phyloP scores from a whole-genome alignment of 306 rosid species.

The Ormosia emarginata region DNA sequence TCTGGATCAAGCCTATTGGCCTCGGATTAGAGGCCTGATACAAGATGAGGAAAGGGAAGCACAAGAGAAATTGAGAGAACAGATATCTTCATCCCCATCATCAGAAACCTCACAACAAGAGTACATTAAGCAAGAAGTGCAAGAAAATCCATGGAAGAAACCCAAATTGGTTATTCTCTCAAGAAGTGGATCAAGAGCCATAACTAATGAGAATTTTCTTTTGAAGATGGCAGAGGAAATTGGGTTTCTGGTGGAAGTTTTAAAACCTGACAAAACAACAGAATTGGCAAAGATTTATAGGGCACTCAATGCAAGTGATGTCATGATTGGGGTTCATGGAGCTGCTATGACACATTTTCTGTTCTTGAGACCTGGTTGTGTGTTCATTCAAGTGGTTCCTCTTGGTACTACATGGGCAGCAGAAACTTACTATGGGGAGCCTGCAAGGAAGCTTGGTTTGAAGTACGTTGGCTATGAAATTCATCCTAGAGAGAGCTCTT shows the following conservation, averaged over 20 bases:
- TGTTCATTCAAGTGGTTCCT: slow-evolving; percentile 86
- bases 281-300: slow-evolving; percentile 83
- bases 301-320: slow-evolving; percentile 69
- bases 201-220: slow-evolving; percentile 66
- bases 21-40: slow-evolving; percentile 59
- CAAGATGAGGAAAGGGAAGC: slow-evolving; percentile 50
- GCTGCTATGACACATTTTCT: slow-evolving; percentile 96
- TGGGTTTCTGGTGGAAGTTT: slow-evolving; percentile 60
- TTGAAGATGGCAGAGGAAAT: slow-evolving; percentile 65
- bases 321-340: slow-evolving; percentile 92
- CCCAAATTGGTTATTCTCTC: slow-evolving; percentile 68
- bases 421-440: slow-evolving; percentile 76
- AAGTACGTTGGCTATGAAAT: slow-evolving; percentile 79
- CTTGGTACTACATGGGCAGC: slow-evolving; percentile 93
- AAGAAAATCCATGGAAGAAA: slow-evolving; percentile 25
- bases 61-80: slow-evolving; percentile 16
- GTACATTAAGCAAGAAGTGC: not conserved
- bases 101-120: slow-evolving; percentile 22
- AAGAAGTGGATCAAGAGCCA: slow-evolving; percentile 68
- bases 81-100: slow-evolving; percentile 24
- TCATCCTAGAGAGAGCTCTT: slow-evolving; percentile 65
- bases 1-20: slow-evolving; percentile 71
- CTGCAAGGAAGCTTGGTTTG: slow-evolving; percentile 84
- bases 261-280: slow-evolving; percentile 58
- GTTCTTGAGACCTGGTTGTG: slow-evolving; percentile 67